Conservation (phyloP, 2,329 filamentous ascomycete genomes). For the Dactylellina sp. region DNA sequence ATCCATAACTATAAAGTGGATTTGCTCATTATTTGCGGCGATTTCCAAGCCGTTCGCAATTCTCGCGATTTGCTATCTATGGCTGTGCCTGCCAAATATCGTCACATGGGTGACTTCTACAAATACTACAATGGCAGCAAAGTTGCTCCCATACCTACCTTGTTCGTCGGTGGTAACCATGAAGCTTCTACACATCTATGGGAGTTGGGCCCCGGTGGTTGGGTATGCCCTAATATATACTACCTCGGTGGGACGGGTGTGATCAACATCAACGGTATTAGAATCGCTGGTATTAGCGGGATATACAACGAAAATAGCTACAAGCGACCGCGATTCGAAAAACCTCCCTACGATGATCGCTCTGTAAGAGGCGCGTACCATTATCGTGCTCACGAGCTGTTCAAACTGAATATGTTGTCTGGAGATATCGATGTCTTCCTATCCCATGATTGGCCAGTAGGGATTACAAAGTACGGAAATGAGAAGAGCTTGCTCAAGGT, state of each 20-base stretch:
- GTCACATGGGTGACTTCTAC: constrained; percentile 88
- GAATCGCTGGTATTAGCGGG: constrained; percentile 89
- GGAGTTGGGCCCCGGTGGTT: constrained; percentile 93
- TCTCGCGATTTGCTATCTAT: constrained; percentile 87
- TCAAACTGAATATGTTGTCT: constrained; percentile 85
- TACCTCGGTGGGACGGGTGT: constrained; percentile 95
- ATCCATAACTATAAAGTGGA: constrained; percentile 72
- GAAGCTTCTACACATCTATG: constrained; percentile 90
- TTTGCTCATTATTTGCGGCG: constrained; percentile 91
- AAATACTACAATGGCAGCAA: constrained; percentile 87
- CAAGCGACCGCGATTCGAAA: constrained; percentile 82
- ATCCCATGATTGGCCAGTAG: constrained; percentile 94
- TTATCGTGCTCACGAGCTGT: constrained; percentile 86
- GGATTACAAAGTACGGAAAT: constrained; percentile 83
- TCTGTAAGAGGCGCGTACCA: constrained; percentile 89
- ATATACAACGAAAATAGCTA: constrained; percentile 97
- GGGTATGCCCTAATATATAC: constrained; percentile 97
- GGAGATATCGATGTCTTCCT: constrained; percentile 90
- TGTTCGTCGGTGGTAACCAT: constrained; percentile 95
- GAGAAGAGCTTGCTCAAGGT: constrained; percentile 74
- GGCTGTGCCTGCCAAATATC: constrained; percentile 89
- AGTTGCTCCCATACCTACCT: constrained; percentile 84
- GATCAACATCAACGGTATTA: constrained; percentile 81
- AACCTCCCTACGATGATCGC: constrained; percentile 81
- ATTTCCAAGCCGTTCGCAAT: constrained; percentile 95